A percentile compares a stretch with the other conserved stretches of the same genome.
Evolutionary conservation across 371 early-diverging fungal species (phyloP).

Genomic region (Capillidium heterosporum): DNA sequence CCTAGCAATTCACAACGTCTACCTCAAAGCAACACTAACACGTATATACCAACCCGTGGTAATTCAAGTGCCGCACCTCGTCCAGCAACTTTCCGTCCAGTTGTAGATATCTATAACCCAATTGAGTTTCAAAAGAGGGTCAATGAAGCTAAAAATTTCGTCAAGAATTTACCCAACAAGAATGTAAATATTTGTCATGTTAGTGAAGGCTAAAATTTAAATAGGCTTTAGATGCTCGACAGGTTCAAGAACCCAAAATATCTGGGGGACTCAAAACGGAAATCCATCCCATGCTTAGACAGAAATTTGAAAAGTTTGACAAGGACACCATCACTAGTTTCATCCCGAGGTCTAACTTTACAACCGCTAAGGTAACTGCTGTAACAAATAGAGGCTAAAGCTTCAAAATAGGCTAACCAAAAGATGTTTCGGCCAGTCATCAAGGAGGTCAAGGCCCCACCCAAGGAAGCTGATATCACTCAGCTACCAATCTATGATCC

Average conservation of each 20-base stretch:
- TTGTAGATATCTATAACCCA: neutral
- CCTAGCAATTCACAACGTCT: no score
- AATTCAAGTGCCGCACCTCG: no score
- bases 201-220: neutral
- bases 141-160: neutral
- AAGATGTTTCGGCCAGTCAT: constrained; percentile 15
- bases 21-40: no score
- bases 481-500: constrained; percentile 84
- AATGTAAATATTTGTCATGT: neutral
- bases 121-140: neutral
- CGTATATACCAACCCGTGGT: no score
- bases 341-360: constrained; percentile 29
- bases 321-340: neutral
- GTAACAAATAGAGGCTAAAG: neutral
- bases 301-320: neutral
- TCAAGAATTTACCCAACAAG: neutral
- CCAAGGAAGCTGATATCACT: constrained; percentile 23
- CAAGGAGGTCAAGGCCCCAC: constrained; percentile 20
- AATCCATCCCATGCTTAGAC: neutral
- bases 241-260: neutral
- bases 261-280: neutral
- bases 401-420: constrained; percentile 19
- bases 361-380: constrained; percentile 21
- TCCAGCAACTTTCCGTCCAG: no score
- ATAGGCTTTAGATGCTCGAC: neutral